phyloP scores from a whole-genome alignment of 2,329 filamentous ascomycete species.

The Talaromyces sp. region DNA sequence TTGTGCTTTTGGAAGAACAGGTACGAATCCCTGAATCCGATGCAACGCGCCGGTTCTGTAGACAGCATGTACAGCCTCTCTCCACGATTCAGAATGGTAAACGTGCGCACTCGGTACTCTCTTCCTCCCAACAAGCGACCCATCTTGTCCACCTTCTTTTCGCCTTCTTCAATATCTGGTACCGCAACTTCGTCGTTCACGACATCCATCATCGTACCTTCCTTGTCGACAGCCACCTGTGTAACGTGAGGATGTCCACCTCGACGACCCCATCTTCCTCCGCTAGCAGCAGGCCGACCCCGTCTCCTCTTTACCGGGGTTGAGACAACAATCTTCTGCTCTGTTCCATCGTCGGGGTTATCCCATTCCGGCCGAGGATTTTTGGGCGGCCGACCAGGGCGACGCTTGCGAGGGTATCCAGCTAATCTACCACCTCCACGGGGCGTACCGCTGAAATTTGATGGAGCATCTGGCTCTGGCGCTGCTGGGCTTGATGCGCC shows the following conservation, averaged over 20 bases:
- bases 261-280: slow-evolving; percentile 69
- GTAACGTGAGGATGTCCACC: slow-evolving; percentile 71
- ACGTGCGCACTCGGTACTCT: slow-evolving; percentile 93
- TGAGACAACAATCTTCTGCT: slow-evolving; percentile 40
- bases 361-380: slow-evolving; percentile 79
- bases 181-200: slow-evolving; percentile 87
- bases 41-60: slow-evolving; percentile 92
- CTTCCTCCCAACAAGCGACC: slow-evolving; percentile 78
- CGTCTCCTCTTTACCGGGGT: slow-evolving; percentile 58
- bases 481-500: slow-evolving; percentile 30
- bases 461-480: slow-evolving; percentile 42
- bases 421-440: slow-evolving; percentile 48
- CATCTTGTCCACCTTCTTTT: slow-evolving; percentile 87
- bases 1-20: slow-evolving; percentile 98
- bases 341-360: slow-evolving; percentile 47
- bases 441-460: slow-evolving; percentile 49
- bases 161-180: slow-evolving; percentile 81
- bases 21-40: slow-evolving; percentile 96
- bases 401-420: slow-evolving; percentile 64
- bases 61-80: slow-evolving; percentile 95
- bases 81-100: slow-evolving; percentile 80
- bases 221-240: slow-evolving; percentile 84
- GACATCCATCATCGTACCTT: slow-evolving; percentile 87
- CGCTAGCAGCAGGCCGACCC: slow-evolving; percentile 52
- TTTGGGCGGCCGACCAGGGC: slow-evolving; percentile 82